Evolutionary conservation across 441 rosid species (phyloP), one percentile per base, ranked within the genome.

Genomic region (Populus hybrid): DNA sequence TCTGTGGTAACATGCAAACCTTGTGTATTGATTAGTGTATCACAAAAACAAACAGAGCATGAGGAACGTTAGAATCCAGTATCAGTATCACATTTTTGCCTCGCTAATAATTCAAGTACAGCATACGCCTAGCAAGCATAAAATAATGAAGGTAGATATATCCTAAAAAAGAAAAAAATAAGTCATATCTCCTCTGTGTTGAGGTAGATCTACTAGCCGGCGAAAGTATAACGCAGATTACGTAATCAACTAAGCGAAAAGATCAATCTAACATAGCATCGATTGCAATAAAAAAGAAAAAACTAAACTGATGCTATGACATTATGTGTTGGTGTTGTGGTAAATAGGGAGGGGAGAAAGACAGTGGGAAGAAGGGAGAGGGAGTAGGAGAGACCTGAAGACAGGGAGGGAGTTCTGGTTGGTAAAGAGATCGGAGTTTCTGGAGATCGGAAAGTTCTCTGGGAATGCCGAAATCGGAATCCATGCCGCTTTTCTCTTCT

Each of bases 371-470:
- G 28, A 59, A n/a, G 10, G 8, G 71, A 65, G 69, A 72, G 38
- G 59, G 40, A 70, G 68, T 30, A 61, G 46, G 36, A 24, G 28
- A 76, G 66, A 92, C 98, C 98, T 94, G 93, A 34, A 96, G 99
- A 76, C 99, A 96, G 69, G 98, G 98, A 86, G 99, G 98, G 72
- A 96, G 93, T 18, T 85, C 86, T 0, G 99, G 98, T 11, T 86
- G 93, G 86, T 94, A 91, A 46, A 81, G 90, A 78, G 99, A 91
- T 75, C 98, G 94, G 81, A 83, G 90, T 73, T 88, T 87, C 79
- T 94, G 99, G 80, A 94, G 98, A 24, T 86, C 90, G 76, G 99
- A 96, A 83, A 94, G 99, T 84, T 94, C 95, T 83, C 98, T 84
- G 82, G 98, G 91, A 82, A 91, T 86, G 84, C 98, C 99, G 81